These are phyloP conservation scores for Bolboschoenus planiculmis DNA, from an alignment of 176 grass and related monocot species.

Conservation along the genomic window DNA sequence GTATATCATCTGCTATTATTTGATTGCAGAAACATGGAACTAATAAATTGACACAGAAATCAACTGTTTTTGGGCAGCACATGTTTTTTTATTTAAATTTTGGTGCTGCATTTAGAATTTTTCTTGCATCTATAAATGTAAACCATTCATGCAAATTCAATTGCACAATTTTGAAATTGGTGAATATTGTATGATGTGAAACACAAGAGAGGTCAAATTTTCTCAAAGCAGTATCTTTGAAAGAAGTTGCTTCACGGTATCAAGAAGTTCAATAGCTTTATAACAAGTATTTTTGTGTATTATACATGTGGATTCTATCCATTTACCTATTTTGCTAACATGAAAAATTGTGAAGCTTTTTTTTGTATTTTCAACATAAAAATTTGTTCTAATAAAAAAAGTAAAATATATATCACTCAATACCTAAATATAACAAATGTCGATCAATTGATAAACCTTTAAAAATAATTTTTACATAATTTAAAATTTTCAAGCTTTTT, in stretches of 20 bases:
- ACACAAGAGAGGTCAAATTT: slow-evolving; percentile 29
- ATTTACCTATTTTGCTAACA: neutral
- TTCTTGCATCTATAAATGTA: neutral
- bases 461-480: too few species aligned
- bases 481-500: too few species aligned
- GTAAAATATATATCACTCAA: too few species aligned
- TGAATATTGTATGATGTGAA: neutral
- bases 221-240: slow-evolving; percentile 44
- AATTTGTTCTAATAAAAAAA: too few species aligned
- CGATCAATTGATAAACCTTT: too few species aligned
- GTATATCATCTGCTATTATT: neutral
- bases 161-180: neutral
- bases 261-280: slow-evolving; percentile 15
- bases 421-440: too few species aligned
- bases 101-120: neutral
- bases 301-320: neutral
- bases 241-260: slow-evolving; percentile 39
- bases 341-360: neutral
- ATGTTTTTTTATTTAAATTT: neutral
- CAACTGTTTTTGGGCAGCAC: neutral
- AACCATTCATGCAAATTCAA: neutral
- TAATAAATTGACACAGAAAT: neutral
- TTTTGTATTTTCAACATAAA: neutral
- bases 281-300: slow-evolving; percentile 1
- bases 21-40: neutral